A percentile compares a stretch with the other conserved stretches of the same genome.
Evolutionary conservation across 495 filamentous ascomycete genomes (phyloP).

Genomic region (Chlorociboria aeruginascens): DNA sequence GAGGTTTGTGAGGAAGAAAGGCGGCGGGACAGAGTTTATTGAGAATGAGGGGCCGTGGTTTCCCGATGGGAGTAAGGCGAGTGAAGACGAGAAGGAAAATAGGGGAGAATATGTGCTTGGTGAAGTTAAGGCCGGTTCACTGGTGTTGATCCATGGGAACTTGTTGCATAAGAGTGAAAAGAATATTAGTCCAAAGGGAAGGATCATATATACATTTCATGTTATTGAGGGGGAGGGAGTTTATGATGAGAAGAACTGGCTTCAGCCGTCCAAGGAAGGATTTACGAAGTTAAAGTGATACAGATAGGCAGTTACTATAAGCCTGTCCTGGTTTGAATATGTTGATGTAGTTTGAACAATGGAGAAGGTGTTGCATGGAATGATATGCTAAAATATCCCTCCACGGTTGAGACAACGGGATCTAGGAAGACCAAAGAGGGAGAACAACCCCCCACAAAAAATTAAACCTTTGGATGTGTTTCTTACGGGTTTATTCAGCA

Average conservation of each 20-base stretch:
- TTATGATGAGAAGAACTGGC: slow-evolving; percentile 86
- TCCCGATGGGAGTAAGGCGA: slow-evolving; percentile 29
- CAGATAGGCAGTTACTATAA: neutral
- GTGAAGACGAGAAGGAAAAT: slow-evolving; percentile 12
- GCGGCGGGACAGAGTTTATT: slow-evolving; percentile 38
- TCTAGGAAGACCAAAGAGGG: too few relatives aligned
- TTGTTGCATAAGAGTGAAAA: slow-evolving; percentile 90
- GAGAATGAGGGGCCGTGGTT: slow-evolving; percentile 31
- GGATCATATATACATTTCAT: slow-evolving; percentile 97
- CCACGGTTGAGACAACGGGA: too few relatives aligned
- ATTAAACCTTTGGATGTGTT: too few relatives aligned
- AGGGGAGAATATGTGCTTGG: slow-evolving; percentile 47
- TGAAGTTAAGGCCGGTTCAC: slow-evolving; percentile 73
- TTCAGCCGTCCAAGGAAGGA: slow-evolving; percentile 69
- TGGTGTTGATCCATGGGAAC: slow-evolving; percentile 96
- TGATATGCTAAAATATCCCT: too few relatives aligned
- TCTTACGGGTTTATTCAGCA: too few relatives aligned
- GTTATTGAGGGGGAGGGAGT: slow-evolving; percentile 76
- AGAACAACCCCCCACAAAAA: too few relatives aligned
- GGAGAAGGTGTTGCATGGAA: too few relatives aligned
- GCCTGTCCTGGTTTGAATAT: neutral
- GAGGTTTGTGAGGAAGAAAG: slow-evolving; percentile 59
- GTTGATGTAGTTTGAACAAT: neutral
- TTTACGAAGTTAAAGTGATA: slow-evolving; percentile 32
- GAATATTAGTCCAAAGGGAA: slow-evolving; percentile 71